Percentiles rank a stretch among this genome's conserved stretches.
Evolutionary conservation across 192 early-diverging fungal genomes (phyloP).

Genomic region (Entomortierella lignicola): DNA sequence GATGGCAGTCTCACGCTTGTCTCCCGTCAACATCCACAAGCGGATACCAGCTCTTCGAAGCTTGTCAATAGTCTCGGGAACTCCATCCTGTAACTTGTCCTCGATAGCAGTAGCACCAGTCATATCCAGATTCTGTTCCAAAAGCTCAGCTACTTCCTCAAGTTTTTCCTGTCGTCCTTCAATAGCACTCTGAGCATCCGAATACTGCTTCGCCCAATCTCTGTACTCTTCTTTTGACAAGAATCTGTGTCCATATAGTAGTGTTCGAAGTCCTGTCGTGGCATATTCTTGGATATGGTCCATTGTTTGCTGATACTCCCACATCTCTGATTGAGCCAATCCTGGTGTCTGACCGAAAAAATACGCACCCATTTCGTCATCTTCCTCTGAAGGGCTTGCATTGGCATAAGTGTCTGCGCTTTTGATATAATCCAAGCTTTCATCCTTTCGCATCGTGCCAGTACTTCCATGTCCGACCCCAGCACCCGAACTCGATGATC

Average conservation of each 20-base stretch:
- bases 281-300: slow-evolving; percentile 78
- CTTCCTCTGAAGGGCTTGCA: background rate
- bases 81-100: slow-evolving; percentile 87
- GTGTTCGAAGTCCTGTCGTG: slow-evolving; percentile 85
- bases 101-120: slow-evolving; percentile 92
- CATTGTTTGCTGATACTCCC: slow-evolving; percentile 69
- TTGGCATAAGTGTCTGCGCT: background rate
- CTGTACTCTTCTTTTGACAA: slow-evolving; percentile 74
- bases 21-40: slow-evolving; percentile 94
- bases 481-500: slow-evolving; percentile 29
- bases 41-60: slow-evolving; percentile 82
- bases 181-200: slow-evolving; percentile 77
- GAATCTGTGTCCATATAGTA: slow-evolving; percentile 79
- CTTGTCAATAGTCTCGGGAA: slow-evolving; percentile 85
- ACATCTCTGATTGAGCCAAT: slow-evolving; percentile 56
- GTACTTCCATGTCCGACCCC: slow-evolving; percentile 15
- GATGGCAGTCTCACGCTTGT: slow-evolving; percentile 92
- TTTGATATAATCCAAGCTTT: background rate
- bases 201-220: slow-evolving; percentile 72
- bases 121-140: slow-evolving; percentile 80
- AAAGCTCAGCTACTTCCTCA: slow-evolving; percentile 71
- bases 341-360: slow-evolving; percentile 50
- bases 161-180: slow-evolving; percentile 68
- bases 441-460: background rate
- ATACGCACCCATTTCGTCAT: slow-evolving; percentile 31